These are phyloP conservation scores for Mallotus nudiflorus DNA, from an alignment of 345 rosid genomes.

Conservation along the genomic window DNA sequence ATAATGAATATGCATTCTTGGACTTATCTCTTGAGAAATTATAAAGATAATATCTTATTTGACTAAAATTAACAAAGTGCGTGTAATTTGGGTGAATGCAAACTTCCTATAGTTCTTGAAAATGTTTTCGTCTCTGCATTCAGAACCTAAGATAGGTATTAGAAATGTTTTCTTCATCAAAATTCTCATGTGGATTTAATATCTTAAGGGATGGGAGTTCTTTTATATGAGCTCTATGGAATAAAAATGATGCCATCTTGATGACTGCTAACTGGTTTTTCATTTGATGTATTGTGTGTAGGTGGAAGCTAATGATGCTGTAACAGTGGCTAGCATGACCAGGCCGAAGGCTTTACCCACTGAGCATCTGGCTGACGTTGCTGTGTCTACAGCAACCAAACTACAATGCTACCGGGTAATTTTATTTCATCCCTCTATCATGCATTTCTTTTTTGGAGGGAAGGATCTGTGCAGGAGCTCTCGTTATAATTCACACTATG, in stretches of 20 bases:
- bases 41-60: neutral
- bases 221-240: neutral
- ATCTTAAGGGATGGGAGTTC: neutral
- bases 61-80: neutral
- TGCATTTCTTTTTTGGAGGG: neutral
- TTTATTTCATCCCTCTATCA: slow-evolving; percentile 8
- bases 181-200: neutral
- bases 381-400: slow-evolving; percentile 90
- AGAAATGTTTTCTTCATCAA: neutral
- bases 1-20: neutral
- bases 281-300: slow-evolving; percentile 19
- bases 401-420: slow-evolving; percentile 81
- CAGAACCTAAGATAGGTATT: neutral
- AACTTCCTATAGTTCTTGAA: neutral
- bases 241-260: neutral
- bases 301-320: slow-evolving; percentile 92
- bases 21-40: neutral
- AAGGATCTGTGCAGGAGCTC: neutral
- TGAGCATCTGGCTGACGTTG: slow-evolving; percentile 74
- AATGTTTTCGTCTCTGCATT: neutral
- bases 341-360: slow-evolving; percentile 73
- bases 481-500: neutral
- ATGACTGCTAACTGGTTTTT: neutral
- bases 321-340: slow-evolving; percentile 77
- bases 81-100: neutral